phyloP scores from a whole-genome alignment of 2,329 filamentous ascomycete genomes.

The Juglanconis juglandina region DNA sequence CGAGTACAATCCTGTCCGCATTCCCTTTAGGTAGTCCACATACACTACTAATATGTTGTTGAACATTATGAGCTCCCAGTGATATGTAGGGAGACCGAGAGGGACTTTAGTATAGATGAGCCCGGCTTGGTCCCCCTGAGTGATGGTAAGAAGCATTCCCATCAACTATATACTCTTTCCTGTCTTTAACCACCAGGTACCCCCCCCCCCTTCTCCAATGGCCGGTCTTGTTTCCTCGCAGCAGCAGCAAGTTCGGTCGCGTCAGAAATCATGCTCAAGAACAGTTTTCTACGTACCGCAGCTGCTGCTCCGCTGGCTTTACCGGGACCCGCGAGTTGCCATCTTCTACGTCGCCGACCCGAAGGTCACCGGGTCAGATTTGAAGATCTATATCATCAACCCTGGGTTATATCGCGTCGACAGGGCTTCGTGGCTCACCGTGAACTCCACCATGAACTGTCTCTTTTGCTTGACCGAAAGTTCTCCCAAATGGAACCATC shows the following conservation, averaged over 20 bases:
- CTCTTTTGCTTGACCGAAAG: slow-evolving; percentile 63
- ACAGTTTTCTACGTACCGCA: slow-evolving; percentile 17
- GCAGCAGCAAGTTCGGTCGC: background rate
- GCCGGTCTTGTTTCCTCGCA: background rate
- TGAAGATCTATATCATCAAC: slow-evolving; percentile 40
- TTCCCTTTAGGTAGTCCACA: too few species aligned
- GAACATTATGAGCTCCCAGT: background rate
- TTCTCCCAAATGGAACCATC: slow-evolving; percentile 45
- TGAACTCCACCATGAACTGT: slow-evolving; percentile 44
- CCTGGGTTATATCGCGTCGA: slow-evolving; percentile 42
- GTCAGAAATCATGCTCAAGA: slow-evolving; percentile 17
- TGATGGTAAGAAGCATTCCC: background rate
- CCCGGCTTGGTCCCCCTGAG: background rate
- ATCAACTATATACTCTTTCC: background rate
- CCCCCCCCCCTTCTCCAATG: background rate
- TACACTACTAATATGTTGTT: background rate
- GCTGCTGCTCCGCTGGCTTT: slow-evolving; percentile 19
- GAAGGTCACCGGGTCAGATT: slow-evolving; percentile 34
- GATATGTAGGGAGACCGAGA: background rate
- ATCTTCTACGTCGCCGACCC: slow-evolving; percentile 47
- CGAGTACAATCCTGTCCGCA: too few species aligned
- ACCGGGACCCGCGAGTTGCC: slow-evolving; percentile 32
- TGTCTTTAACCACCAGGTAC: background rate
- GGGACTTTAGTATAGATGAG: background rate
- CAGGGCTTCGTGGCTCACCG: slow-evolving; percentile 59